Conservation (phyloP, 208 protist species). For the Leishmania gerbilli region DNA sequence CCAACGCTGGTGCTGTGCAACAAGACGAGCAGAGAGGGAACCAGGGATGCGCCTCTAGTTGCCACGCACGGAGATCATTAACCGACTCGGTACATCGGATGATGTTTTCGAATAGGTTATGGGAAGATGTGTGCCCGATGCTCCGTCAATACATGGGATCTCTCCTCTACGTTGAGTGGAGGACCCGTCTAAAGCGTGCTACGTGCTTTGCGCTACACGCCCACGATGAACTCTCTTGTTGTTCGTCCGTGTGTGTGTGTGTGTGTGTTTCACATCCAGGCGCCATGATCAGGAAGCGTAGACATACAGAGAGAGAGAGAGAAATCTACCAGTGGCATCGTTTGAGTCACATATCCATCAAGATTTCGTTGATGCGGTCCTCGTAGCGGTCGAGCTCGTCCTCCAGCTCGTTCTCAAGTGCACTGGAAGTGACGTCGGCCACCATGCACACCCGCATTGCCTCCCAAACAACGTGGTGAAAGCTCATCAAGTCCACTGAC, state of each 20-base stretch:
- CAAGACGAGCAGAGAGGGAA: background rate
- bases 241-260: background rate
- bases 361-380: conserved; percentile 1
- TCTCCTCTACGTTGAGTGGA: background rate
- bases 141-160: background rate
- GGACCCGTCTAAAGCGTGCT: background rate
- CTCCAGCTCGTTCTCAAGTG: conserved; percentile 10
- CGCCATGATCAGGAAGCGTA: background rate
- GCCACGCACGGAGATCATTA: background rate
- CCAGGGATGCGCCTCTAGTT: background rate
- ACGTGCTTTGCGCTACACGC: background rate
- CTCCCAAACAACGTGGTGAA: conserved; percentile 19
- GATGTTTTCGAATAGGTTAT: background rate
- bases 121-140: background rate
- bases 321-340: background rate
- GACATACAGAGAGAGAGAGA: background rate
- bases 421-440: background rate
- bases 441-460: conserved; percentile 18
- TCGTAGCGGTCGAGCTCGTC: conserved; percentile 3
- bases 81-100: background rate
- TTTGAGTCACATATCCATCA: background rate
- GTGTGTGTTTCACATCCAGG: background rate
- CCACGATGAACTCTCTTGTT: background rate
- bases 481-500: conserved; percentile 12
- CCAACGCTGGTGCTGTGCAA: background rate